Percentiles rank a stretch among this genome's conserved stretches.
Evolutionary conservation across 352 stramenopile species (phyloP).

Genomic region (Pythium chondricola): DNA sequence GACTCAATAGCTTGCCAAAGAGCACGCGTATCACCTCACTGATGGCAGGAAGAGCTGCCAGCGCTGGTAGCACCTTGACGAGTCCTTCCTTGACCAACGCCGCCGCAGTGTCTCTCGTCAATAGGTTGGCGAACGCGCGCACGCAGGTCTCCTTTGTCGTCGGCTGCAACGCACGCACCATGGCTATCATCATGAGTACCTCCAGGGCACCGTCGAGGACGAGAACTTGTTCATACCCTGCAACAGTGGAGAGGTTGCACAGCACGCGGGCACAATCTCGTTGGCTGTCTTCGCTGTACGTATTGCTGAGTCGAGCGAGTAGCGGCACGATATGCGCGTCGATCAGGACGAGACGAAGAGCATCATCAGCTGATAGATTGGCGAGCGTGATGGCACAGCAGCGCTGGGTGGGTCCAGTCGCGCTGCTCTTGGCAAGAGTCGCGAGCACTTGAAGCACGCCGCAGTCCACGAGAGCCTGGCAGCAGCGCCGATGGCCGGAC

Average conservation of each 20-base stretch:
- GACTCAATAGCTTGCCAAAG: constrained; percentile 49
- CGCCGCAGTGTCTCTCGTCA: constrained; percentile 52
- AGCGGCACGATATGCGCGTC: constrained; percentile 43
- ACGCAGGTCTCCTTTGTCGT: constrained; percentile 69
- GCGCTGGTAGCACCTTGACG: constrained; percentile 52
- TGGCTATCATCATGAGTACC: constrained; percentile 77
- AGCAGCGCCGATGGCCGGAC: constrained; percentile 60
- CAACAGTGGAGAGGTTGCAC: constrained; percentile 63
- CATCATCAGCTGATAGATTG: constrained; percentile 49
- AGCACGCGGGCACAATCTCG: constrained; percentile 66
- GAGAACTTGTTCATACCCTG: constrained; percentile 36
- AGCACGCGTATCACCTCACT: constrained; percentile 40
- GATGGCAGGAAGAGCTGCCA: constrained; percentile 27
- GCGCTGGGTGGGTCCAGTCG: constrained; percentile 30
- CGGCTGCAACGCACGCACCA: constrained; percentile 56
- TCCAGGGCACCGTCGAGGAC: constrained; percentile 51
- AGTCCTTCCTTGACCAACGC: constrained; percentile 60
- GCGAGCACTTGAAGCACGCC: constrained; percentile 51
- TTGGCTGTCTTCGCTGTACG: constrained; percentile 79
- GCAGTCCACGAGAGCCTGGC: constrained; percentile 36
- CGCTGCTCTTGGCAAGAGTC: constrained; percentile 45
- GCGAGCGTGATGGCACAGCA: constrained; percentile 66
- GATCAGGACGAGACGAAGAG: constrained; percentile 42
- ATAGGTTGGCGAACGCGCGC: constrained; percentile 54
- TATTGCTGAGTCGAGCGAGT: constrained; percentile 60